Percentiles rank a stretch among this genome's conserved stretches.
phyloP scores from a whole-genome alignment of 1,139 yeast species.

The Protomyces arabidopsidicola region DNA sequence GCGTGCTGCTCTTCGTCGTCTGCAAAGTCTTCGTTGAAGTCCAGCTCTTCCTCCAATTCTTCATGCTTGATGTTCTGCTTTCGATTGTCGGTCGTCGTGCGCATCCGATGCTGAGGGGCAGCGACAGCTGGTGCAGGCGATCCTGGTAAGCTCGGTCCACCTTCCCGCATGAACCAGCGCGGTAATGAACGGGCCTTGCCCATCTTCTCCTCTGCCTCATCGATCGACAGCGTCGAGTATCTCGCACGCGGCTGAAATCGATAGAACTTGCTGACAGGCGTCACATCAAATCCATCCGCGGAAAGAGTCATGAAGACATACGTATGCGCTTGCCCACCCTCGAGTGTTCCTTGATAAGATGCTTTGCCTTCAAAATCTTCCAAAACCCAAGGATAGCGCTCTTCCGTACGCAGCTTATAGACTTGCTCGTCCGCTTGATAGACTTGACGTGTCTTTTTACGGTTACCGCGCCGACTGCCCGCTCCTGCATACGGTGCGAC shows the following conservation, averaged over 20 bases:
- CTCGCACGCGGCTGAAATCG: slow-evolving; percentile 88
- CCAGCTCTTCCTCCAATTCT: slow-evolving; percentile 73
- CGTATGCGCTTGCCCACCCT: slow-evolving; percentile 85
- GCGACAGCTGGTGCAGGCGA: slow-evolving; percentile 11
- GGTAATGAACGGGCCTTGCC: slow-evolving; percentile 55
- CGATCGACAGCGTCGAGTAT: slow-evolving; percentile 87
- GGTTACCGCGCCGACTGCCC: slow-evolving; percentile 59
- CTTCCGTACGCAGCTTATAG: slow-evolving; percentile 82
- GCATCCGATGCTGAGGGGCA: slow-evolving; percentile 22
- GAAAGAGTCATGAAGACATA: slow-evolving; percentile 58
- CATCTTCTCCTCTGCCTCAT: slow-evolving; percentile 80
- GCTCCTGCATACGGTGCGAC: slow-evolving; percentile 94
- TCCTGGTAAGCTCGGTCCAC: slow-evolving; percentile 33
- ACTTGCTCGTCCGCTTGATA: slow-evolving; percentile 75
- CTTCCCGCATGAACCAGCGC: slow-evolving; percentile 84
- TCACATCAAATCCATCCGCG: slow-evolving; percentile 29
- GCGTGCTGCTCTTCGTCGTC: slow-evolving; percentile 99
- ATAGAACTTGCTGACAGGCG: slow-evolving; percentile 68
- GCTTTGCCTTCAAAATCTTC: slow-evolving; percentile 93
- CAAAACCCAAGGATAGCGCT: slow-evolving; percentile 95
- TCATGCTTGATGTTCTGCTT: slow-evolving; percentile 10
- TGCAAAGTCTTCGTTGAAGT: slow-evolving; percentile 93
- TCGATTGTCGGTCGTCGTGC: slow-evolving; percentile 15
- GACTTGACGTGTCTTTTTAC: slow-evolving; percentile 80
- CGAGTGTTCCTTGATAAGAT: slow-evolving; percentile 93